Evolutionary conservation across 176 grass and related monocot species (phyloP), one percentile per base, ranked within the genome.

Genomic region (Calamus simplicifolius): DNA sequence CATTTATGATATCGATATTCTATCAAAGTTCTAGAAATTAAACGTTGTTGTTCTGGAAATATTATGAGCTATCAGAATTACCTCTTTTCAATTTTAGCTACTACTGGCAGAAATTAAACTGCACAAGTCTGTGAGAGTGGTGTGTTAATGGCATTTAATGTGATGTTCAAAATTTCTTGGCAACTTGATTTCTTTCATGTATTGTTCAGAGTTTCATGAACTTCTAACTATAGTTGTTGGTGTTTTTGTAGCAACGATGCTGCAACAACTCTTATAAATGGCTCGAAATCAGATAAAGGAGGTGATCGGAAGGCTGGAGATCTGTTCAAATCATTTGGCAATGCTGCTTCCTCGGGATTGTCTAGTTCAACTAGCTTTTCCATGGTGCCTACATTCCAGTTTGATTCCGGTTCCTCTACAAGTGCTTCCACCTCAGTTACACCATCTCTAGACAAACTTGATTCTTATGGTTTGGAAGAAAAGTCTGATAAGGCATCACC

Each of bases 271-370:
- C 5, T 55, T 59, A 19, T 28, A 10, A 25, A 28, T 59, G 25
- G 49, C 6, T 70, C 56, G 19, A 51, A 58, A 13, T 67, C 27
- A 30, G 43, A 59, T 50, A 51, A 52, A 51, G 68, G 57, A 59
- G 68, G n/a, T 4, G 38, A 70, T 8, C 3, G 18, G 18, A 56
- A 38, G 16, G 18, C 5, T 35, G 62, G 62, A 23, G 62, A 65
- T 6, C 16, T 60, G 21, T 71, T 25, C 19, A 50, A 29, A 51
- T 49, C 38, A 28, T 73, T 30, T 62, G 70, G 29, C 18, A 59
- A 72, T 72, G 49, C 49, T 72, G n/a, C 7, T 54, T 60, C 25
- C 4, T 59, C 28, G 18, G 58, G 4, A 5, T 16, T 14, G 18
- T 10, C 14, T 18, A 14, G 54, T 59, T 71, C 68, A 61, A 18